These are phyloP conservation scores for Bipolaris sorokiniana DNA, from an alignment of 2,329 filamentous ascomycete species.

Conservation along the genomic window DNA sequence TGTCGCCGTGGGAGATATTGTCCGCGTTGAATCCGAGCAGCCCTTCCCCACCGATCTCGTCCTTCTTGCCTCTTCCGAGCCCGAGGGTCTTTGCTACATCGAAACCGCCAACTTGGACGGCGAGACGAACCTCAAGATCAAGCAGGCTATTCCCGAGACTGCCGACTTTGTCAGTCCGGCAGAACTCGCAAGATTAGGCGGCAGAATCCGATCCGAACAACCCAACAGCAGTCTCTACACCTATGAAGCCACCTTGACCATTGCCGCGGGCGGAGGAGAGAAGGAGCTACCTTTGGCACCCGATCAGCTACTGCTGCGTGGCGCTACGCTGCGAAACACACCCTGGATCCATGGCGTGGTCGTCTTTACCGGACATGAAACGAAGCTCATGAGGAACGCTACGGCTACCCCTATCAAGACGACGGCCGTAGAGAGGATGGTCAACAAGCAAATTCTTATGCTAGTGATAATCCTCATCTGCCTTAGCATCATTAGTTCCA, in stretches of 20 bases:
- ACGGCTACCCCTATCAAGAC: constrained; percentile 97
- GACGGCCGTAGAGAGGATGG: constrained; percentile 90
- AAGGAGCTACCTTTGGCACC: constrained; percentile 89
- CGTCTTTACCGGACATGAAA: constrained; percentile 97
- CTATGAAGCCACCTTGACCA: constrained; percentile 93
- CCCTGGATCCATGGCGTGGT: constrained; percentile 97
- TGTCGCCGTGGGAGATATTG: constrained; percentile 87
- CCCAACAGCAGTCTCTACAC: constrained; percentile 98
- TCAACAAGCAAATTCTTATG: constrained; percentile 92
- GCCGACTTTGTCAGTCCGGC: constrained; percentile 82
- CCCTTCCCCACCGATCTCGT: constrained; percentile 95
- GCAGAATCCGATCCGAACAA: constrained; percentile 89
- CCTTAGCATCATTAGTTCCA: constrained; percentile 86
- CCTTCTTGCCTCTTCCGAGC: constrained; percentile 90
- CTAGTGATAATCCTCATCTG: constrained; percentile 82
- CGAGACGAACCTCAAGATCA: constrained; percentile 98
- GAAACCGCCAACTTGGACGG: constrained; percentile 98
- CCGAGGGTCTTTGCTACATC: constrained; percentile 97
- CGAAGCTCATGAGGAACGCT: constrained; percentile 98
- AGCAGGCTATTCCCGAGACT: constrained; percentile 94
- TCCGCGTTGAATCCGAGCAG: constrained; percentile 92
- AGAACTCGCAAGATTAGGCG: constrained; percentile 84
- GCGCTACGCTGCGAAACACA: constrained; percentile 92
- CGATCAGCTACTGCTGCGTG: constrained; percentile 90
- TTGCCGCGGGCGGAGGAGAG: constrained; percentile 88